Percentiles rank a stretch among this genome's conserved stretches.
Conservation (phyloP, 2,329 filamentous ascomycete species). For the Coniosporium tulheliwenetii region DNA sequence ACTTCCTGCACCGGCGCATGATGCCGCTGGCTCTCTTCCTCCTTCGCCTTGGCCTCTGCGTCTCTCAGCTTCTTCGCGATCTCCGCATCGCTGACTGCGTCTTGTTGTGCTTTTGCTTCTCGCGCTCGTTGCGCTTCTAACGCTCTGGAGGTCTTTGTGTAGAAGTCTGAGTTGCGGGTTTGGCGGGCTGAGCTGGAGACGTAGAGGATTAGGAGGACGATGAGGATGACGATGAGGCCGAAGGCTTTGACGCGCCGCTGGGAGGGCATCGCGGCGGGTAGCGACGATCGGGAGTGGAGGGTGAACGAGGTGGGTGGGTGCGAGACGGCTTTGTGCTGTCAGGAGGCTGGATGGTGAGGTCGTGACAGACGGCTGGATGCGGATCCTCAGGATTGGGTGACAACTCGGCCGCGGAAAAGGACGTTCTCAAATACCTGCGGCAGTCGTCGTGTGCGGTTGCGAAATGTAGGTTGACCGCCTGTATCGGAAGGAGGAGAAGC, state of each 20-base stretch:
- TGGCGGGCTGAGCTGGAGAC: constrained; percentile 48
- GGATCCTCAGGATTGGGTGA: no score
- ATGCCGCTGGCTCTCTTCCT: constrained; percentile 1
- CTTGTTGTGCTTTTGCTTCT: constrained; percentile 14
- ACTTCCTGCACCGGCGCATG: no score
- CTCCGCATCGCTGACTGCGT: constrained; percentile 11
- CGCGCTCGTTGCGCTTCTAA: constrained; percentile 29
- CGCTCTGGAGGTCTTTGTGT: constrained; percentile 38
- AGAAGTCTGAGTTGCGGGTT: constrained; percentile 37
- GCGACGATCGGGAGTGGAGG: no score
- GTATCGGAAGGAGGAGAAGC: no score
- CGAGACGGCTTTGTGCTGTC: no score
- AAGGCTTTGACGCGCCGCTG: constrained; percentile 54
- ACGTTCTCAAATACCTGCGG: no score
- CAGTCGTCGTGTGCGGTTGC: no score
- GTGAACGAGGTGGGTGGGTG: no score
- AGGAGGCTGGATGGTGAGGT: no score
- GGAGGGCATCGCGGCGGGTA: constrained; percentile 42
- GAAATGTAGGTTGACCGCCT: no score
- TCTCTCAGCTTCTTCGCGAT: constrained; percentile 3
- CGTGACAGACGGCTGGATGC: no score
- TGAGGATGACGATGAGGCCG: constrained; percentile 45
- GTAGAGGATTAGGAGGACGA: constrained; percentile 55
- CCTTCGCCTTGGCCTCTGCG: constrained; percentile 7
- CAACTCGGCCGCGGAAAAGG: no score